Evolutionary conservation across 2,329 filamentous ascomycete genomes (phyloP).

Genomic region (Neophaeococcomyces aloes): DNA sequence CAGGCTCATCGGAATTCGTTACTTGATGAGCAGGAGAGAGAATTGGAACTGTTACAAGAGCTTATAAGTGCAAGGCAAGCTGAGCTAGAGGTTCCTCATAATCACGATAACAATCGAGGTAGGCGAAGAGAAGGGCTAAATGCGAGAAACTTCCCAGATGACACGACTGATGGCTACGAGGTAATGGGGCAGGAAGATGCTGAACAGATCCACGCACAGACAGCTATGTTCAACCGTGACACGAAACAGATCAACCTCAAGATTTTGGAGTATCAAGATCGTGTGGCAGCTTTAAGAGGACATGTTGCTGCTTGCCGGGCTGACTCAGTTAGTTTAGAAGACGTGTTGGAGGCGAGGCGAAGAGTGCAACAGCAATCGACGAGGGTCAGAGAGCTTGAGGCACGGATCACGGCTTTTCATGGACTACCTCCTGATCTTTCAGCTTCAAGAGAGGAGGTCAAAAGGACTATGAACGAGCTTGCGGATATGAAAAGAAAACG

Average conservation of each 20-base stretch:
- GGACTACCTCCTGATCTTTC: slow-evolving; percentile 62
- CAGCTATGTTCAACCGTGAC: slow-evolving; percentile 61
- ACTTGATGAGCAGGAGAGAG: slow-evolving; percentile 44
- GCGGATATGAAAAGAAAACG: slow-evolving; percentile 50
- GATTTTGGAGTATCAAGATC: slow-evolving; percentile 56
- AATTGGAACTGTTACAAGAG: slow-evolving; percentile 46
- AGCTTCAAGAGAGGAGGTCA: slow-evolving; percentile 59
- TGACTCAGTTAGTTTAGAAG: not conserved
- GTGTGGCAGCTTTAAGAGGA: slow-evolving; percentile 35
- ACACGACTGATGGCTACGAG: slow-evolving; percentile 25
- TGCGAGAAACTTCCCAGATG: slow-evolving; percentile 22
- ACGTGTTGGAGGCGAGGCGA: slow-evolving; percentile 18
- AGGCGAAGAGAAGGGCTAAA: too few relatives aligned
- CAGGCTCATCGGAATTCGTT: slow-evolving; percentile 46
- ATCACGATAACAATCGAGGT: too few relatives aligned
- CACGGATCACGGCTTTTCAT: slow-evolving; percentile 55
- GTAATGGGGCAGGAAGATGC: slow-evolving; percentile 14
- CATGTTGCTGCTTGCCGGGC: slow-evolving; percentile 11
- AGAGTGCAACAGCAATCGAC: slow-evolving; percentile 40
- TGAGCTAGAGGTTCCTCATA: slow-evolving; percentile 42
- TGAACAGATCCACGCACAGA: slow-evolving; percentile 54
- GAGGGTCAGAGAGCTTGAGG: slow-evolving; percentile 46
- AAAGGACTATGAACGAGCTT: slow-evolving; percentile 55
- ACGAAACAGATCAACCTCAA: slow-evolving; percentile 57
- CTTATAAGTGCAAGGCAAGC: slow-evolving; percentile 35